Percentiles rank a stretch among this genome's conserved stretches.
Conservation (phyloP, 805 yeast genomes). For the Saccharomycopsis guyanensis region DNA sequence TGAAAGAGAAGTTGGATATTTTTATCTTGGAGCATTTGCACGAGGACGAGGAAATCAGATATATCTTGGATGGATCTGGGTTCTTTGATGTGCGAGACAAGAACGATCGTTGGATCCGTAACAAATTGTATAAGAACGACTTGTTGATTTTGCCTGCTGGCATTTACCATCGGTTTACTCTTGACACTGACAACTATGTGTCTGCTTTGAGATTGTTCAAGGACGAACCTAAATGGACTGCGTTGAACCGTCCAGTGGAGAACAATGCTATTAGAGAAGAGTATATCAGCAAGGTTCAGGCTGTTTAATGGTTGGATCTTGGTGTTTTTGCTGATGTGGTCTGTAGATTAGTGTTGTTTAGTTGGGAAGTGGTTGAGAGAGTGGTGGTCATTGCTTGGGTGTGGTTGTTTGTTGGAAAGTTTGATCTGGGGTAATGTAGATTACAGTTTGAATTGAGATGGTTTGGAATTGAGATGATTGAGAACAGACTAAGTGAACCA, state of each 20-base stretch:
- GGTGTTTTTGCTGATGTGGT: neutral
- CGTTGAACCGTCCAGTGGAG: constrained; percentile 58
- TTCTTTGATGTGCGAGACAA: constrained; percentile 78
- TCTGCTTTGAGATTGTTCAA: constrained; percentile 78
- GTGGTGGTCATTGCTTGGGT: too few species aligned
- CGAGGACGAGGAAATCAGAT: constrained; percentile 95
- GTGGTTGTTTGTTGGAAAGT: too few species aligned
- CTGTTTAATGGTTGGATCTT: neutral
- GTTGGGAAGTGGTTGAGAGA: neutral
- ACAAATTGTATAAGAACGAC: constrained; percentile 56
- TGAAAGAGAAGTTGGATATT: constrained; percentile 54
- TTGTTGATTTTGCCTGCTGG: constrained; percentile 79
- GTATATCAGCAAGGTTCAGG: constrained; percentile 31
- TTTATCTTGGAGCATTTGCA: constrained; percentile 86
- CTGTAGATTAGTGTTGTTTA: neutral
- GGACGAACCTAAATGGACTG: constrained; percentile 96
- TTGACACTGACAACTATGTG: constrained; percentile 54
- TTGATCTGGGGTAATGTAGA: too few species aligned
- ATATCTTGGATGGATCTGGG: constrained; percentile 83
- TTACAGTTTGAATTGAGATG: too few species aligned
- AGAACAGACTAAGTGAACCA: too few species aligned
- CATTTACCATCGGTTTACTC: constrained; percentile 86
- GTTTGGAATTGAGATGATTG: too few species aligned
- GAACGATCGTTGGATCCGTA: constrained; percentile 67
- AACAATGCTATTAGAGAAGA: constrained; percentile 41